Evolutionary conservation across 2,329 filamentous ascomycete genomes (phyloP).

Genomic region (Botryotinia convoluta): DNA sequence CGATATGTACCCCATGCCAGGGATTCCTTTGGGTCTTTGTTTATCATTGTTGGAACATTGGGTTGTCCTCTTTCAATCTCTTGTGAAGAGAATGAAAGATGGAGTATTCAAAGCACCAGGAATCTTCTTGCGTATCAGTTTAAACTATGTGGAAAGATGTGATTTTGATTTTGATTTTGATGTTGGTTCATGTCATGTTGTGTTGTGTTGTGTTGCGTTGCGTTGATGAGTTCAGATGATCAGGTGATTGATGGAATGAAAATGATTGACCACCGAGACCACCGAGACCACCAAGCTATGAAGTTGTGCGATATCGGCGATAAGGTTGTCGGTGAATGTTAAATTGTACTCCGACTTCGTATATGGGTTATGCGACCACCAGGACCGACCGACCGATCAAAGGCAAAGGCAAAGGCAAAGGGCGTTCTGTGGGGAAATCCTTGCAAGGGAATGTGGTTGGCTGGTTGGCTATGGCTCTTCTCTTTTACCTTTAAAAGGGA

Average conservation of each 20-base stretch:
- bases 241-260: background rate
- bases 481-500: background rate
- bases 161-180: background rate
- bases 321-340: background rate
- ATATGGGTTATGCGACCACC: too few relatives aligned
- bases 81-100: background rate
- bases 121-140: too few relatives aligned
- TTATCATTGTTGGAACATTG: background rate
- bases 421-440: background rate
- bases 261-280: background rate
- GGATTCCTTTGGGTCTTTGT: background rate
- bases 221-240: background rate
- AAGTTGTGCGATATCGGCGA: background rate
- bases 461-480: background rate
- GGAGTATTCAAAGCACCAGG: background rate
- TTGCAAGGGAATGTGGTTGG: background rate
- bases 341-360: background rate
- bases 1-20: conserved; percentile 6
- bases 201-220: background rate
- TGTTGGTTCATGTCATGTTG: background rate
- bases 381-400: background rate
- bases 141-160: background rate
- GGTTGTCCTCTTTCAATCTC: background rate
- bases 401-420: background rate
- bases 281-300: background rate